Evolutionary conservation across 257 asterid genomes (phyloP), one percentile per base, ranked within the genome.

Genomic region (Primulina eburnea): DNA sequence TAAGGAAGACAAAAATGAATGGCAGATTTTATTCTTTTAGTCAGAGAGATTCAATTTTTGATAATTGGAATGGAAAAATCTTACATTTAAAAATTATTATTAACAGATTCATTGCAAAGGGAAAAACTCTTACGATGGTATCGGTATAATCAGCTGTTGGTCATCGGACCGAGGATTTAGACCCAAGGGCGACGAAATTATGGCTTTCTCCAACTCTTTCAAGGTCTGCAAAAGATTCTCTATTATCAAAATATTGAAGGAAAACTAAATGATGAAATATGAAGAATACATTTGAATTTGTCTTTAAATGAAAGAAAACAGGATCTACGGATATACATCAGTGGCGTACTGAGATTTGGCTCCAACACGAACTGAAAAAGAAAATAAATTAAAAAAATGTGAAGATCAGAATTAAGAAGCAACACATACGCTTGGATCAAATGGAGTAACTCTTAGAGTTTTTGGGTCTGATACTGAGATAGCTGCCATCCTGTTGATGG

Each of bases 131-230:
- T 89, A 93, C 97, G 99, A 88, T 69, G 99, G 99, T 72, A 93
- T 87, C 6, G 97, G 85, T 68, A 82, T 89, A 76, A 90, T 58
- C 81, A 90, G 67, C 34, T 95, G 90, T 64, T 93, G 92, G 78
- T 8, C 70, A 71, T 89, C 98, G n/a, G 88, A 16, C 70, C 82
- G 78, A 14, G 97, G 99, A 77, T 93, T 93, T 78, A 93, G 81
- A 60, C 99, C 96, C 79, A 93, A 70, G 0, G 99, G 99, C 72
- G 99, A 93, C 20, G 87, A 77, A 66, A 79, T 71, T 64, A 93
- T 90, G 73, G 98, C 97, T 76, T 93, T 93, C 77, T 93, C 97
- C 82, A 93, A 78, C 78, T 87, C 96, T 77, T 90, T 93, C 70
- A 93, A 80, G 67, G 90, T 81, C 98, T 92, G 82, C 84, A 82